A percentile compares a stretch with the other conserved stretches of the same genome.
Conservation (phyloP, 371 early-diverging fungal genomes). For the Mortierella sp. region DNA sequence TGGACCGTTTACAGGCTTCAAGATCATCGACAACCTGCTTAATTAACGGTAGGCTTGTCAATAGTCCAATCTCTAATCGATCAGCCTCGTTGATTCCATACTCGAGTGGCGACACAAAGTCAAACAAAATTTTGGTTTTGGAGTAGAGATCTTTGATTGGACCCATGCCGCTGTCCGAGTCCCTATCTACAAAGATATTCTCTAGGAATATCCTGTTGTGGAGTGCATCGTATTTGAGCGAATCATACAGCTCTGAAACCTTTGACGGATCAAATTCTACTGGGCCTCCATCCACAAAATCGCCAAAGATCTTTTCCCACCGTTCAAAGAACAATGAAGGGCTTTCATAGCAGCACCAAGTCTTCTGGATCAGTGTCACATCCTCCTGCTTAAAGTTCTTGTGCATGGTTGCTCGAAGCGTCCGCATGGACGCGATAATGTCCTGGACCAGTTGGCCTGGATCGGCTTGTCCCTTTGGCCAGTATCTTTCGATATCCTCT, state of each 20-base stretch:
- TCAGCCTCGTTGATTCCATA: slow-evolving; percentile 90
- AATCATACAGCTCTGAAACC: slow-evolving; percentile 95
- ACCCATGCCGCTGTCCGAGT: slow-evolving; percentile 31
- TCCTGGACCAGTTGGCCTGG: slow-evolving; percentile 78
- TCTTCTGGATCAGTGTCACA: slow-evolving; percentile 69
- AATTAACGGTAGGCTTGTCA: slow-evolving; percentile 83
- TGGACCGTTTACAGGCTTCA: slow-evolving; percentile 65
- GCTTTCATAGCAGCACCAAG: slow-evolving; percentile 88
- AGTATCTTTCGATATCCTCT: slow-evolving; percentile 62
- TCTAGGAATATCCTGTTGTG: slow-evolving; percentile 92
- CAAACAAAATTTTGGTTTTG: slow-evolving; percentile 88
- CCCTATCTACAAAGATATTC: slow-evolving; percentile 66
- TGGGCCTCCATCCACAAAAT: slow-evolving; percentile 81
- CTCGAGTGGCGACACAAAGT: slow-evolving; percentile 93
- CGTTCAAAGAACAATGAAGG: slow-evolving; percentile 87
- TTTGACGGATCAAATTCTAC: slow-evolving; percentile 85
- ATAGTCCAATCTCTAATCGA: slow-evolving; percentile 88
- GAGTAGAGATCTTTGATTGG: slow-evolving; percentile 76
- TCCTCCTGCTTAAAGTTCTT: slow-evolving; percentile 75
- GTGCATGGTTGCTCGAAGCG: slow-evolving; percentile 82
- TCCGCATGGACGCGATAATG: slow-evolving; percentile 77
- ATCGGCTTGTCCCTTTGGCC: slow-evolving; percentile 71
- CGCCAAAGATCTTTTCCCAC: slow-evolving; percentile 95
- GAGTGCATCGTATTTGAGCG: slow-evolving; percentile 94
- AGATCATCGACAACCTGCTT: slow-evolving; percentile 84